Evolutionary conservation across 208 protist species (phyloP).

Genomic region (Leishmania arabica): DNA sequence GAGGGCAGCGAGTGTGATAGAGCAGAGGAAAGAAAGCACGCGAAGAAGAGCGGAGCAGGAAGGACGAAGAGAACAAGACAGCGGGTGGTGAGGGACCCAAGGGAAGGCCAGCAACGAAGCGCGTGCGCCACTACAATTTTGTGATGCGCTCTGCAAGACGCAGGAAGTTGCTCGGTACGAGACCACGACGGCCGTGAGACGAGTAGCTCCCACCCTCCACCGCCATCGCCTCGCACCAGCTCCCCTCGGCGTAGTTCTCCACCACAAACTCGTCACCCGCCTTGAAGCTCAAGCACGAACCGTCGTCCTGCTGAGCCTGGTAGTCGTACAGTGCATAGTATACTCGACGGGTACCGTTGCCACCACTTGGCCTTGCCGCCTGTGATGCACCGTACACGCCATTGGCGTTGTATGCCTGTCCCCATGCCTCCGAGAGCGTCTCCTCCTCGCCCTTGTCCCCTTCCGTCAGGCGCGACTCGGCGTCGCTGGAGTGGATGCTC

Average conservation of each 20-base stretch:
- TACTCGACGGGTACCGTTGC: conserved; percentile 31
- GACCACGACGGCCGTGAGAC: conserved; percentile 29
- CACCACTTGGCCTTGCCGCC: conserved; percentile 1
- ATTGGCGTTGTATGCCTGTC: conserved; percentile 5
- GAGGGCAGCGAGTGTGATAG: not conserved
- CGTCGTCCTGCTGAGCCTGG: conserved; percentile 33
- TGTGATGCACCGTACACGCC: conserved; percentile 21
- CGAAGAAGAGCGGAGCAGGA: not conserved
- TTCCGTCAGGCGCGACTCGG: conserved; percentile 58
- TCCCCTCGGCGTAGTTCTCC: conserved; percentile 64
- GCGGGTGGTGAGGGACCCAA: not conserved
- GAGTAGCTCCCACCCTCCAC: conserved; percentile 31
- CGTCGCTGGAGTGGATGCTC: conserved; percentile 42
- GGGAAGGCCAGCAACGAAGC: not conserved
- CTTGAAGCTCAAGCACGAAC: conserved; percentile 68
- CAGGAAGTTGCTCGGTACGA: conserved; percentile 81
- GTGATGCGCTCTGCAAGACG: conserved; percentile 56
- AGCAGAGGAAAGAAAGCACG: not conserved
- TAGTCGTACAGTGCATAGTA: conserved; percentile 82
- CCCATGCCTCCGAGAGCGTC: conserved; percentile 26
- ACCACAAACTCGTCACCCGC: conserved; percentile 84
- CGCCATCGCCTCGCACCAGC: conserved; percentile 67
- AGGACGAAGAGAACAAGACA: not conserved
- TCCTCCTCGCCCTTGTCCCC: conserved; percentile 20
- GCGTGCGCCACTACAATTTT: conserved; percentile 28